Evolutionary conservation across 2,329 filamentous ascomycete species (phyloP).

Genomic region (Graphiopsis chlorocephala): DNA sequence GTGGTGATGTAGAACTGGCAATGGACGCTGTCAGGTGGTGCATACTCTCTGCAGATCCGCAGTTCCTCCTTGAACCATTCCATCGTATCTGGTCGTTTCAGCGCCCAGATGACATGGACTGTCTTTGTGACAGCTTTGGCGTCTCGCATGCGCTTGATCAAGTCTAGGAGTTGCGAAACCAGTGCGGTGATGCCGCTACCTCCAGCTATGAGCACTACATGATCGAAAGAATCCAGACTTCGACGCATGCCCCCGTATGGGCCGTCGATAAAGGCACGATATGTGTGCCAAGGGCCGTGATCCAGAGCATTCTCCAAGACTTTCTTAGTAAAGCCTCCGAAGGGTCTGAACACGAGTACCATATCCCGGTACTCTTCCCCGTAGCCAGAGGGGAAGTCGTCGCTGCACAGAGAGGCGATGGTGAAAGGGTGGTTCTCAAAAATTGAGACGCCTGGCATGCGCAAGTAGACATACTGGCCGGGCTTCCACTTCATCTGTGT

Average conservation of each 20-base stretch:
- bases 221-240: slow-evolving; percentile 87
- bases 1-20: slow-evolving; percentile 95
- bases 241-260: slow-evolving; percentile 94
- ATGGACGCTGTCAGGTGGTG: slow-evolving; percentile 81
- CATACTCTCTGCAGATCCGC: slow-evolving; percentile 83
- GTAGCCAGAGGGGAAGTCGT: slow-evolving; percentile 89
- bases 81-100: slow-evolving; percentile 88
- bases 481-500: slow-evolving; percentile 91
- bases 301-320: slow-evolving; percentile 79
- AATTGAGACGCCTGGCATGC: slow-evolving; percentile 87
- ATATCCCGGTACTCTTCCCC: slow-evolving; percentile 86
- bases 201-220: slow-evolving; percentile 87
- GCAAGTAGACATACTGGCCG: slow-evolving; percentile 90
- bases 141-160: slow-evolving; percentile 96
- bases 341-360: slow-evolving; percentile 86
- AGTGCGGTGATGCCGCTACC: slow-evolving; percentile 93
- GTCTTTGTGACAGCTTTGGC: slow-evolving; percentile 89
- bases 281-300: slow-evolving; percentile 87
- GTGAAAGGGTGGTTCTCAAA: slow-evolving; percentile 96
- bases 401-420: slow-evolving; percentile 85
- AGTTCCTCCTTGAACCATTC: slow-evolving; percentile 97
- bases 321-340: slow-evolving; percentile 82
- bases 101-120: slow-evolving; percentile 88
- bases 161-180: slow-evolving; percentile 82
- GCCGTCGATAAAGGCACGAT: slow-evolving; percentile 86